Conservation (phyloP, 192 early-diverging fungal species). For the Entomortierella chlamydospora region DNA sequence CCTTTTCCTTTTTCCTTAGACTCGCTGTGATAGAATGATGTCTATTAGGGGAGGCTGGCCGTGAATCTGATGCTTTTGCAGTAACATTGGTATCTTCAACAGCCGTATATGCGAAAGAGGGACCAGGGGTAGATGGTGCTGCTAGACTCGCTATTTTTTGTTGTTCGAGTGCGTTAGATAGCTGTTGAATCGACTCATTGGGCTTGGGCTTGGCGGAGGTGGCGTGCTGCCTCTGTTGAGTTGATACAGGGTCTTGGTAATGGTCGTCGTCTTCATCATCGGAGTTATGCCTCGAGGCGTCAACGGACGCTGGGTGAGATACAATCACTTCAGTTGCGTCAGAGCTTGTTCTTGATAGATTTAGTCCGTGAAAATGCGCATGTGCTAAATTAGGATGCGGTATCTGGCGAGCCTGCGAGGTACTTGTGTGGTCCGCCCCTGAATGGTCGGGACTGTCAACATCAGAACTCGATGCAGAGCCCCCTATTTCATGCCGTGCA, state of each 20-base stretch:
- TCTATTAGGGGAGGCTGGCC: slow-evolving; percentile 4
- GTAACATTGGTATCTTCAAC: slow-evolving; percentile 17
- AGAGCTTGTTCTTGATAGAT: slow-evolving; percentile 37
- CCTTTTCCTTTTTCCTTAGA: slow-evolving; percentile 16
- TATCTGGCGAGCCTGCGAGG: not conserved
- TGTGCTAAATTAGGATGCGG: not conserved
- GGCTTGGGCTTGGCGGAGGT: not conserved
- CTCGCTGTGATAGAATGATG: not conserved
- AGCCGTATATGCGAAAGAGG: not conserved
- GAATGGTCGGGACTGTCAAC: not conserved
- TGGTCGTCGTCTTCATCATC: slow-evolving; percentile 30
- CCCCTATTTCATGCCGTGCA: slow-evolving; percentile 7
- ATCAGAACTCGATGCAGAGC: not conserved
- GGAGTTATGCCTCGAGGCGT: slow-evolving; percentile 30
- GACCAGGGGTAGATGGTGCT: slow-evolving; percentile 21
- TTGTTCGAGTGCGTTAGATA: not conserved
- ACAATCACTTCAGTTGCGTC: slow-evolving; percentile 35
- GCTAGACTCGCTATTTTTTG: not conserved
- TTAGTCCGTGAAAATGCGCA: slow-evolving; percentile 4
- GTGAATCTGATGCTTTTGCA: not conserved
- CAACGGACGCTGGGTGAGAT: slow-evolving; percentile 25
- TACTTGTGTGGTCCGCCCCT: not conserved
- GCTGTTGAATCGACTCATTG: slow-evolving; percentile 2
- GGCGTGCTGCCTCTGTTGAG: slow-evolving; percentile 4
- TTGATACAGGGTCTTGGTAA: not conserved